Evolutionary conservation across 331 rosid species (phyloP).

Genomic region (Pyracantha coccinea): DNA sequence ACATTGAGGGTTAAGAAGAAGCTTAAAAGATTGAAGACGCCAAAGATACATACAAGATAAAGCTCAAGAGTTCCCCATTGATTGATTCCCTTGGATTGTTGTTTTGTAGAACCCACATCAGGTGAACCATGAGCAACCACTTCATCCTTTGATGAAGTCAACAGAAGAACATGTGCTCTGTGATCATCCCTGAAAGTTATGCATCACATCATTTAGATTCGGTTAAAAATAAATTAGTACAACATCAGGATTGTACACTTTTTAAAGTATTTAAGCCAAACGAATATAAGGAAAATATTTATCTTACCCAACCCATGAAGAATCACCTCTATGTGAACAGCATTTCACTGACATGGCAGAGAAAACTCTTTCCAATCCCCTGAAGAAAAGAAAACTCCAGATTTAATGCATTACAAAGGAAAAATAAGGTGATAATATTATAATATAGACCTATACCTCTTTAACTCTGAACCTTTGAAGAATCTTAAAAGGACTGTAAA

Average conservation of each 20-base stretch:
- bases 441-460: conserved; percentile 47
- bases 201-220: conserved; percentile 7
- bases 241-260: conserved; percentile 3
- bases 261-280: conserved; percentile 9
- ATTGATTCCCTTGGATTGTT: conserved; percentile 40
- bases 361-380: conserved; percentile 83
- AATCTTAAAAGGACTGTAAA: conserved; percentile 66
- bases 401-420: conserved; percentile 13
- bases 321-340: conserved; percentile 57
- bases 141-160: conserved; percentile 57
- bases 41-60: conserved; percentile 65
- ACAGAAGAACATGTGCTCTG: conserved; percentile 48
- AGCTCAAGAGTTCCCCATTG: conserved; percentile 79
- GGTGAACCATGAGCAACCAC: conserved; percentile 56
- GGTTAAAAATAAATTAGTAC: background rate
- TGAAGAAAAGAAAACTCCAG: conserved; percentile 25
- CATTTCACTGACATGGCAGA: conserved; percentile 71
- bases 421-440: background rate
- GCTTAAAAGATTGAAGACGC: background rate
- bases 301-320: conserved; percentile 54
- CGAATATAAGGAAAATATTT: conserved; percentile 7
- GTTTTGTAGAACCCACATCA: conserved; percentile 31
- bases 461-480: conserved; percentile 72
- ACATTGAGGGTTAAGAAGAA: background rate
- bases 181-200: conserved; percentile 33